Percentiles rank a stretch among this genome's conserved stretches.
These are phyloP conservation scores for Nakazawaea pomicola DNA, from an alignment of 805 yeast genomes.

Conservation along the genomic window DNA sequence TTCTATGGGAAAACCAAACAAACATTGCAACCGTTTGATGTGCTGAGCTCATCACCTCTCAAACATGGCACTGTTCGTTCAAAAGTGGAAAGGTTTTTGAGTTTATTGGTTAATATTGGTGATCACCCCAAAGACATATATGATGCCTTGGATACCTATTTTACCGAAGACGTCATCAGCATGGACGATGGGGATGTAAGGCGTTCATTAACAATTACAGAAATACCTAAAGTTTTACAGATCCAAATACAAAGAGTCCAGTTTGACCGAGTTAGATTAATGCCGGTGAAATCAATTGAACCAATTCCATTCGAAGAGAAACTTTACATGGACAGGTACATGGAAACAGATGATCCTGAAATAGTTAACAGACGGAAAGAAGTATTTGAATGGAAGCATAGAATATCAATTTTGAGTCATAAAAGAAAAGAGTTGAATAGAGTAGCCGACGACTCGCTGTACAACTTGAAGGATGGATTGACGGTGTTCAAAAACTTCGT, in stretches of 20 bases:
- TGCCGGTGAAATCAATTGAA: conserved; percentile 77
- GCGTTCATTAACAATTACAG: conserved; percentile 64
- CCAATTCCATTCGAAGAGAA: conserved; percentile 77
- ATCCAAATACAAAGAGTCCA: conserved; percentile 93
- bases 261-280: conserved; percentile 66
- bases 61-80: conserved; percentile 32
- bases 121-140: conserved; percentile 86
- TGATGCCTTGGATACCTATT: conserved; percentile 84
- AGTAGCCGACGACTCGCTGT: conserved; percentile 41
- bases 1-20: conserved; percentile 88
- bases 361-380: conserved; percentile 50
- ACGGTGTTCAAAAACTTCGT: conserved; percentile 55
- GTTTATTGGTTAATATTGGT: conserved; percentile 78
- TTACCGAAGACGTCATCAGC: conserved; percentile 65
- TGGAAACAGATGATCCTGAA: conserved; percentile 59
- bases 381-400: conserved; percentile 58
- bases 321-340: conserved; percentile 82
- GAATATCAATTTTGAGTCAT: conserved; percentile 37
- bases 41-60: conserved; percentile 20
- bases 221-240: conserved; percentile 79
- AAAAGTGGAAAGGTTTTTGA: conserved; percentile 71
- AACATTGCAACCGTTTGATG: conserved; percentile 49
- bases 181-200: conserved; percentile 71
- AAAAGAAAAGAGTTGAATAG: conserved; percentile 38
- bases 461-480: conserved; percentile 47